Base-by-base conservation (phyloP, 352 stramenopile species). In the Phytophthora citricola region DNA sequence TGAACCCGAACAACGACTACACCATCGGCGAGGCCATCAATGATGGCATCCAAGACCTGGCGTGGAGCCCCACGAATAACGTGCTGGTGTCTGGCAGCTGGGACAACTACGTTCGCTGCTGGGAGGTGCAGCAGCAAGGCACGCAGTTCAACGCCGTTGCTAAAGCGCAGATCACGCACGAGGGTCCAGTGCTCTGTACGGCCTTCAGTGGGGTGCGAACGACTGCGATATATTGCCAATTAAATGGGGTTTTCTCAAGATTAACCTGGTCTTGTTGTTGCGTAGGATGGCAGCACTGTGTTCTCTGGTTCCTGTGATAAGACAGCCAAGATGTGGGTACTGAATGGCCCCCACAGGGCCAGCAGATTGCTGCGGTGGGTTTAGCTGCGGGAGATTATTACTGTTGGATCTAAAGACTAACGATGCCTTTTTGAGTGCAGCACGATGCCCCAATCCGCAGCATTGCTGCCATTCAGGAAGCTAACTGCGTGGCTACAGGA, bases 261-360 rank as follows among this genome's bases (percentile, higher is more conserved):
- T 44, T 55, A 5, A 14, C 40, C 26, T 38, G 0, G 24, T 26
- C 24, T 48, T 27, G 4, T 47, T 29, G 36, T 15, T 56, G 8
- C 29, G 29, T 53, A 94, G 86, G 96, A 99, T 77, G 94, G 95
- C n/a, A 92, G 66, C 50, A 89, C 86, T 1, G 92, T 98, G 38
- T 99, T 99, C 66, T 97, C 91, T 1, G 91, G 87, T 27, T 97
- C 92, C 29, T 92, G 83, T 47, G 95, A 98, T 74, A 98, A 98
- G 73, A 97, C 93, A 11, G 94, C 96, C 26, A 96, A 97, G 58
- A 98, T 98, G 94, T 99, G 95, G 95, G 66, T 85, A 54, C 79
- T 98, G 17, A 90, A 87, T 26, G 85, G 86, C 7, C 87, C 84
- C 53, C 73, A 14, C 83, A 92, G 41, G 87, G 88, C 20, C 82